A percentile compares a stretch with the other conserved stretches of the same genome.
phyloP scores from a whole-genome alignment of 2,329 filamentous ascomycete species.

The Trichoderma lentiforme region DNA sequence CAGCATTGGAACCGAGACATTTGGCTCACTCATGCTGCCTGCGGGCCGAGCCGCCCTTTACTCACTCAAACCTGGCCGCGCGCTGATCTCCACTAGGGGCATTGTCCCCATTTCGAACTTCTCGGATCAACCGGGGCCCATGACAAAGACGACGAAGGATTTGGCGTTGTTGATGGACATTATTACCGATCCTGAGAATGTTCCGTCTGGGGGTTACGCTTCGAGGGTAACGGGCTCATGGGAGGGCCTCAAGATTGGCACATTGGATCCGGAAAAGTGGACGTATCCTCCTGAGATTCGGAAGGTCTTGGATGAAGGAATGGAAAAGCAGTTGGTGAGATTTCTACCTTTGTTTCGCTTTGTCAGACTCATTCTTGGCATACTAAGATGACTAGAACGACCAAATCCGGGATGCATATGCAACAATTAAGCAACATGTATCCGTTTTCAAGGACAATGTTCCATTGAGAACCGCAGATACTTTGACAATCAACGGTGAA shows the following conservation, averaged over 20 bases:
- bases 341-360: neutral
- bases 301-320: neutral
- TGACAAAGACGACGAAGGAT: slow-evolving; percentile 17
- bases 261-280: slow-evolving; percentile 20
- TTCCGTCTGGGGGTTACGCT: slow-evolving; percentile 10
- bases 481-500: neutral
- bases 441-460: neutral
- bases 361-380: neutral
- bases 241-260: slow-evolving; percentile 17
- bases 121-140: slow-evolving; percentile 17
- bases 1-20: slow-evolving; percentile 55
- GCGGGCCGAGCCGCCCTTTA: slow-evolving; percentile 18
- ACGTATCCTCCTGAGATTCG: neutral
- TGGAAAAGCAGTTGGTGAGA: slow-evolving; percentile 10
- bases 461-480: neutral
- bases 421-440: slow-evolving; percentile 5
- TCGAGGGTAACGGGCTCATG: slow-evolving; percentile 15
- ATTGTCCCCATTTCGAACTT: slow-evolving; percentile 13
- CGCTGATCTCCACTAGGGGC: slow-evolving; percentile 9
- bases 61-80: slow-evolving; percentile 18
- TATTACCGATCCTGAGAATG: neutral
- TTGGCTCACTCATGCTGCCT: slow-evolving; percentile 36
- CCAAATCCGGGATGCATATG: slow-evolving; percentile 1
- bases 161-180: slow-evolving; percentile 18
- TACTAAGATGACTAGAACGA: neutral